Conservation (phyloP, 139 green algal genomes). For the Ettlia oleoabundans region DNA sequence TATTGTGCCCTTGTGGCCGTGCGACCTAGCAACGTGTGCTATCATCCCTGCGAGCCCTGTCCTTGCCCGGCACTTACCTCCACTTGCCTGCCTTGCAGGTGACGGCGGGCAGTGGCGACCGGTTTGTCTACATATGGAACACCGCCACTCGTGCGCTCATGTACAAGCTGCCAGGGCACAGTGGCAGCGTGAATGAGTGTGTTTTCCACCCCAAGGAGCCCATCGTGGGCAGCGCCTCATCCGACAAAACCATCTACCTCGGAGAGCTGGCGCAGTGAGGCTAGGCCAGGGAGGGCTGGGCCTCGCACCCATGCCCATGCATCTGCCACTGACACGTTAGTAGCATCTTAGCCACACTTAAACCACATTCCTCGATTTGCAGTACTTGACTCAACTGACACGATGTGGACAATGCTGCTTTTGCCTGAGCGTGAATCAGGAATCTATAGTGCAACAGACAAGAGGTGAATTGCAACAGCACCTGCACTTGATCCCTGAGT, state of each 20-base stretch:
- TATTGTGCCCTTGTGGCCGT: no score
- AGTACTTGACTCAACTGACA: no score
- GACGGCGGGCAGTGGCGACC: slow-evolving; percentile 83
- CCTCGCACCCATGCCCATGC: no score
- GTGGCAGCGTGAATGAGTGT: slow-evolving; percentile 91
- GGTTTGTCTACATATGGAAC: slow-evolving; percentile 87
- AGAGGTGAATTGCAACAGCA: no score
- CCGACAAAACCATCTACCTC: slow-evolving; percentile 87
- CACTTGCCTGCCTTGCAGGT: slow-evolving; percentile 53
- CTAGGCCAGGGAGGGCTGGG: background rate
- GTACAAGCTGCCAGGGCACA: slow-evolving; percentile 95
- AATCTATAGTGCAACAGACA: no score
- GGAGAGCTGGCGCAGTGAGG: slow-evolving; percentile 76
- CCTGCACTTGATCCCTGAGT: background rate
- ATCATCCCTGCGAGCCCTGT: background rate
- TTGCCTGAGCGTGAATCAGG: no score
- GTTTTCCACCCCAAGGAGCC: slow-evolving; percentile 95
- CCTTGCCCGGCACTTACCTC: background rate
- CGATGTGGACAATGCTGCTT: no score
- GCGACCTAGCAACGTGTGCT: background rate
- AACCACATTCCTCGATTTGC: no score
- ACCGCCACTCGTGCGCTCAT: slow-evolving; percentile 59
- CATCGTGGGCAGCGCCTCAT: slow-evolving; percentile 78
- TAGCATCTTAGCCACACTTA: no score
- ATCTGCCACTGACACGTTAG: no score